phyloP scores from a whole-genome alignment of 371 early-diverging fungal species.

The Apophysomyces sp. region DNA sequence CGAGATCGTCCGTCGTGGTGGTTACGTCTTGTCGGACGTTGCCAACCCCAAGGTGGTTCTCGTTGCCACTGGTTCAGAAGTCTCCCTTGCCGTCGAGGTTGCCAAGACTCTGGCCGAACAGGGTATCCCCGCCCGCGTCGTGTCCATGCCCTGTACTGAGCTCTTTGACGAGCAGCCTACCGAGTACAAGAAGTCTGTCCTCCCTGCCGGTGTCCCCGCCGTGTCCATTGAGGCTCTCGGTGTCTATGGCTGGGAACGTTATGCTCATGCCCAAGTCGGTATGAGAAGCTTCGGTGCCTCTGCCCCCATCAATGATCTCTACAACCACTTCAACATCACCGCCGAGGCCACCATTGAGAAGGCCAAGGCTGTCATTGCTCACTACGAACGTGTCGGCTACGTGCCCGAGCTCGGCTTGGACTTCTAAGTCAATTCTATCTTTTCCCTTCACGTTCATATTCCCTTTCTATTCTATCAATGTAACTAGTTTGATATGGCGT shows the following conservation, averaged over 20 bases:
- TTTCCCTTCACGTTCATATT: neutral
- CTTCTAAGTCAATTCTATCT: conserved; percentile 12
- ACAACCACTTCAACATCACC: conserved; percentile 82
- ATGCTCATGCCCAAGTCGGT: conserved; percentile 55
- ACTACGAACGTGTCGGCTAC: conserved; percentile 64
- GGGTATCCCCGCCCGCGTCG: conserved; percentile 69
- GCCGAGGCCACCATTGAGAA: conserved; percentile 77
- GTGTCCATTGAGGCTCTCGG: conserved; percentile 90
- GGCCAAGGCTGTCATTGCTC: conserved; percentile 74
- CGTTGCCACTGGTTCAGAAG: conserved; percentile 96
- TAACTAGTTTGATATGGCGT: neutral
- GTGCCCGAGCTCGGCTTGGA: conserved; percentile 50
- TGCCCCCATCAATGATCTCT: conserved; percentile 78
- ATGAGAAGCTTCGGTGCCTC: conserved; percentile 79
- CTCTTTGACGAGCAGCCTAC: conserved; percentile 86
- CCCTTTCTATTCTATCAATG: too few species aligned
- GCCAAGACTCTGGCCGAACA: conserved; percentile 64
- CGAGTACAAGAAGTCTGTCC: conserved; percentile 83
- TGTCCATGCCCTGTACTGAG: conserved; percentile 94
- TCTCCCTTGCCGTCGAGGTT: conserved; percentile 81
- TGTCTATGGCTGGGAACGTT: conserved; percentile 91
- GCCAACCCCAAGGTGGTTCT: conserved; percentile 62
- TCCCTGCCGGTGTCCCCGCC: conserved; percentile 74
- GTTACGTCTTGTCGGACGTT: conserved; percentile 69
- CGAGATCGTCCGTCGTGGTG: conserved; percentile 76